These are phyloP conservation scores for Penicillium freii DNA, from an alignment of 2,329 filamentous ascomycete genomes.

Conservation along the genomic window DNA sequence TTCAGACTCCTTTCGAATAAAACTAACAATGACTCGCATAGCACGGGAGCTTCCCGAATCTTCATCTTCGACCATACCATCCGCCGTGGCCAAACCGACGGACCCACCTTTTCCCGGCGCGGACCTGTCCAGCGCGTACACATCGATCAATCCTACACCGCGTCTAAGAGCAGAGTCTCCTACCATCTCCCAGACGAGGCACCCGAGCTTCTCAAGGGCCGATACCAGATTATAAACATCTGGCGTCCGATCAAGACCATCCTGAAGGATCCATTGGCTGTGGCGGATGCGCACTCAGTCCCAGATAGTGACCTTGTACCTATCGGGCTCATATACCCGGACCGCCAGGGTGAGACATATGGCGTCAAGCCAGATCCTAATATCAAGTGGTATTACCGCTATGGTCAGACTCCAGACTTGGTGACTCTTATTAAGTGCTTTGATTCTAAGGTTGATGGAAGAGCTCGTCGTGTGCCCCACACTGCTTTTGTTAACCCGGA, in stretches of 20 bases:
- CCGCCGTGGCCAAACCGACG: slow-evolving; percentile 37
- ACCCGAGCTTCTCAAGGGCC: slow-evolving; percentile 42
- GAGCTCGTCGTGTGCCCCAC: slow-evolving; percentile 56
- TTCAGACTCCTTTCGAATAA: background rate
- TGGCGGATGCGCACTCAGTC: slow-evolving; percentile 54
- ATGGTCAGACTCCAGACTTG: slow-evolving; percentile 53
- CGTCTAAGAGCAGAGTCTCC: slow-evolving; percentile 43
- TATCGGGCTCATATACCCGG: slow-evolving; percentile 52
- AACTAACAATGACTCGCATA: slow-evolving; percentile 9
- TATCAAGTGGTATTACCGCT: slow-evolving; percentile 56
- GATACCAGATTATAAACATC: slow-evolving; percentile 53
- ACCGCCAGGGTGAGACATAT: slow-evolving; percentile 53
- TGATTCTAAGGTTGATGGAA: slow-evolving; percentile 57
- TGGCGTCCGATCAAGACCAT: slow-evolving; percentile 54
- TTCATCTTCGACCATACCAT: slow-evolving; percentile 54
- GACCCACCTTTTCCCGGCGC: slow-evolving; percentile 37
- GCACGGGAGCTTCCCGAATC: slow-evolving; percentile 44
- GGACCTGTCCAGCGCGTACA: slow-evolving; percentile 53
- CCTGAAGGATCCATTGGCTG: slow-evolving; percentile 53
- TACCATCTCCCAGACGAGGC: slow-evolving; percentile 49
- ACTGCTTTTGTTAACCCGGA: slow-evolving; percentile 54
- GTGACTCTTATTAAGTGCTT: slow-evolving; percentile 62
- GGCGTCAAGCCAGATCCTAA: slow-evolving; percentile 41
- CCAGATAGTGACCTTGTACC: slow-evolving; percentile 52
- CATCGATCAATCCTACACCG: slow-evolving; percentile 51